Base-by-base conservation (phyloP, 1,284 basidiomycete genomes). In the Tylopilus sp. region DNA sequence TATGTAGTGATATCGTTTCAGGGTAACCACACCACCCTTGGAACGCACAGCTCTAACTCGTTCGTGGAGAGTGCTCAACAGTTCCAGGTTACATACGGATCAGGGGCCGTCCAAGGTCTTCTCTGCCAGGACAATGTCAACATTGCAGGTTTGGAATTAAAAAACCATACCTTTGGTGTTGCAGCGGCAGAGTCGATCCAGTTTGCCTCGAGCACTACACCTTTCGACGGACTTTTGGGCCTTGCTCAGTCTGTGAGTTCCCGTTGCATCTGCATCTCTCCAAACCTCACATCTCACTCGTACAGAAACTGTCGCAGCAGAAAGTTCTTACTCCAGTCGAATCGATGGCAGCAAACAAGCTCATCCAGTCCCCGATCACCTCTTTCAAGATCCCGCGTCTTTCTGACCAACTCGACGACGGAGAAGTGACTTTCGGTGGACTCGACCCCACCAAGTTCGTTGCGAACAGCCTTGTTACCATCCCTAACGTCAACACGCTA, bases 191-290 rank as follows among this genome's bases (percentile, higher is more conserved):
- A 92, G 67, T 81, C 78, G 40, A 60, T 67, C 2, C 81, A 91
- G 44, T 91, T 91, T 65, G 73, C 81, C 1, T 65, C 63, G 30
- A 58, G 76, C 56, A 55, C 59, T 1, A 73, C 74, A 30, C 74
- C 81, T 0, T 91, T 91, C 58, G 91, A 94, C 66, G 84, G 92
- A 41, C 70, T 94, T 55, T 84, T 96, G 88, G 86, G 91, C 53
- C 75, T 92, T 57, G 88, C 88, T 41, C 80, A 80, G 71, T 85
- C 81, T 58, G 78, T 84, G 62, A 47, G 77, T 72, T 48, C 33
- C 26, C 14, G 24, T 46, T 8, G n/a, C 20, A 3, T 45, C 12
- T 21, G 8, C 43, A 18, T 37, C 40, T 20, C 44, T 17, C 3
- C 21, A 24, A 24, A 15, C 15, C 46, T 53, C n/a, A 53, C 17